phyloP scores from a whole-genome alignment of 176 grass and related monocot genomes.

The Aegilops speltoides region DNA sequence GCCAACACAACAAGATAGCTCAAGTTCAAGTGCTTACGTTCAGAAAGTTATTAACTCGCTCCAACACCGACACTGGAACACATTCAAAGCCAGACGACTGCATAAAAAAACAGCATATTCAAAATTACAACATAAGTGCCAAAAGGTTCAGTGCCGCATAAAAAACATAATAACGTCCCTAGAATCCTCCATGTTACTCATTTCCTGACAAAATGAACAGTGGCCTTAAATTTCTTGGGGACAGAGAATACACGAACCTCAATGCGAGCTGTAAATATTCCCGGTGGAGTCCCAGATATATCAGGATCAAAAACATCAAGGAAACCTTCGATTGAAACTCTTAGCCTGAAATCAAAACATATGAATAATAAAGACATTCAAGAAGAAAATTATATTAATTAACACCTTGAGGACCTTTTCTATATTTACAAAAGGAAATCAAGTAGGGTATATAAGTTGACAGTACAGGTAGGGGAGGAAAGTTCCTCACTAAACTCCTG shows the following conservation, averaged over 20 bases:
- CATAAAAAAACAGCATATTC: slow-evolving; percentile 24
- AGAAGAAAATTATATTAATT: slow-evolving; percentile 8
- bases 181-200: neutral
- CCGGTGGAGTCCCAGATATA: slow-evolving; percentile 60
- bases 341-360: slow-evolving; percentile 61
- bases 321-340: slow-evolving; percentile 83
- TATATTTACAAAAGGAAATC: neutral
- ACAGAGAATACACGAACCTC: slow-evolving; percentile 60
- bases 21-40: slow-evolving; percentile 62
- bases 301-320: slow-evolving; percentile 81
- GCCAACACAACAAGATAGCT: neutral
- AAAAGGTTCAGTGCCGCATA: neutral
- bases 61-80: slow-evolving; percentile 83
- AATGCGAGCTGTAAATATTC: slow-evolving; percentile 64
- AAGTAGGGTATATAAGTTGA: neutral
- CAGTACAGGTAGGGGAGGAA: neutral
- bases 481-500: neutral
- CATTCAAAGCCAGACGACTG: slow-evolving; percentile 91
- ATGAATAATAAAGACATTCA: slow-evolving; percentile 4
- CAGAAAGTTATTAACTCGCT: slow-evolving; percentile 76
- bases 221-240: neutral
- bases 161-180: neutral
- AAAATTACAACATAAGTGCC: slow-evolving; percentile 4
- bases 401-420: neutral
- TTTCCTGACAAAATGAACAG: slow-evolving; percentile 4